phyloP scores from a whole-genome alignment of 225 moss, liverwort and hornwort species.

The Asterella californica region DNA sequence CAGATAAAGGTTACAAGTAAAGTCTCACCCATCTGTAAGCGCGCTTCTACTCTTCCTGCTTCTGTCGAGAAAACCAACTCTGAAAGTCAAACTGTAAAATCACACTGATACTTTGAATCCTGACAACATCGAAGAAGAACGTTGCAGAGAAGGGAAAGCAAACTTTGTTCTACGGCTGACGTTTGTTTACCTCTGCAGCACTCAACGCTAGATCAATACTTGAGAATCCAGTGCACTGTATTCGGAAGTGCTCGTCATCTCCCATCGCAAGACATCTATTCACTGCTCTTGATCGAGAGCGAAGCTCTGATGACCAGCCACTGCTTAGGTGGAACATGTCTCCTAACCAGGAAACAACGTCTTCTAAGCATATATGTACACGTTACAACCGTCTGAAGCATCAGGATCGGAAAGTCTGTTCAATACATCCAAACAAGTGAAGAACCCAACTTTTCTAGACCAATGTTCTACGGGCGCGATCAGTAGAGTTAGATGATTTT shows the following conservation, averaged over 20 bases:
- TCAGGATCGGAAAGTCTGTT: not conserved
- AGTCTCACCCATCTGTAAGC: not conserved
- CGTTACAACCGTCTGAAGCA: not conserved
- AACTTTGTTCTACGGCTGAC: not conserved
- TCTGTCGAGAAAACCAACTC: not conserved
- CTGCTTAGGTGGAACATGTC: not conserved
- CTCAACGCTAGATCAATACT: not conserved
- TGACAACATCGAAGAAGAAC: not conserved
- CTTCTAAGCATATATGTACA: constrained; percentile 7
- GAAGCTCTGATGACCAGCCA: not conserved
- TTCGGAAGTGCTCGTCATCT: not conserved
- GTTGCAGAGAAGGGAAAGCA: not conserved
- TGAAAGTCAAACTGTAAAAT: no score
- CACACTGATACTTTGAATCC: not conserved
- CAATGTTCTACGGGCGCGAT: not conserved
- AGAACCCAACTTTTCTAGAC: not conserved
- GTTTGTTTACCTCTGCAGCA: not conserved
- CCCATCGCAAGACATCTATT: not conserved
- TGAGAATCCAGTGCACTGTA: not conserved
- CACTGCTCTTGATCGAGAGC: not conserved
- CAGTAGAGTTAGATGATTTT: not conserved
- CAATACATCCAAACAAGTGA: not conserved
- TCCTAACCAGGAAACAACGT: constrained; percentile 7
- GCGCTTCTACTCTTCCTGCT: not conserved
- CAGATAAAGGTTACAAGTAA: no score